A percentile compares a stretch with the other conserved stretches of the same genome.
phyloP scores from a whole-genome alignment of 2,329 filamentous ascomycete species.

The Immersiporthe knoxdaviesiana region DNA sequence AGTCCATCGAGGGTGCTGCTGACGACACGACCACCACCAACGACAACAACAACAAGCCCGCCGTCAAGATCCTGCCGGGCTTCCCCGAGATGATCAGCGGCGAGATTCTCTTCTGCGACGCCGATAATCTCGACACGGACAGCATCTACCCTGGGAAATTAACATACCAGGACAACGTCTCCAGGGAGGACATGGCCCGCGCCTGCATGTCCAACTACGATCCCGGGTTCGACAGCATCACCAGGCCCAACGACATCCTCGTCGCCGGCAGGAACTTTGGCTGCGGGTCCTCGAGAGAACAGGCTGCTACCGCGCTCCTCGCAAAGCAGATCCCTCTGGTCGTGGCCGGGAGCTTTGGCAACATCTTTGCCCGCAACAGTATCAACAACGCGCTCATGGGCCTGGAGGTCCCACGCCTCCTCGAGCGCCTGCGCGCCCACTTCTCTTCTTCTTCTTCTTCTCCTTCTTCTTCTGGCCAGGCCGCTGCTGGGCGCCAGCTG shows the following conservation, averaged over 20 bases:
- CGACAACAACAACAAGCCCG: no score
- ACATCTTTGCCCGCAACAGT: slow-evolving; percentile 78
- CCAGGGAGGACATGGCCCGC: slow-evolving; percentile 72
- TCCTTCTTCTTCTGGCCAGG: slow-evolving; percentile 52
- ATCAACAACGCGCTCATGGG: slow-evolving; percentile 81
- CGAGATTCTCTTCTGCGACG: slow-evolving; percentile 87
- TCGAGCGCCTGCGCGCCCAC: slow-evolving; percentile 60
- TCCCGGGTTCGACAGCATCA: slow-evolving; percentile 64
- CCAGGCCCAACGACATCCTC: slow-evolving; percentile 75
- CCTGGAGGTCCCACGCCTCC: slow-evolving; percentile 70
- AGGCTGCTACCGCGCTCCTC: slow-evolving; percentile 85
- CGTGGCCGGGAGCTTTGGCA: slow-evolving; percentile 78
- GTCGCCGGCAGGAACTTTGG: slow-evolving; percentile 91
- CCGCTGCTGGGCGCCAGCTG: slow-evolving; percentile 41
- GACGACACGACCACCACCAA: no score
- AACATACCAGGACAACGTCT: slow-evolving; percentile 87
- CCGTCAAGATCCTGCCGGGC: slow-evolving; percentile 55
- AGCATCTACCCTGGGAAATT: slow-evolving; percentile 87
- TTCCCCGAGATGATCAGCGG: slow-evolving; percentile 84
- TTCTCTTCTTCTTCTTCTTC: neutral
- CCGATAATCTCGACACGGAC: slow-evolving; percentile 85
- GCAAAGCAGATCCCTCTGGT: slow-evolving; percentile 81
- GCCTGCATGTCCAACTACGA: slow-evolving; percentile 98
- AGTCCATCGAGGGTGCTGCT: neutral
- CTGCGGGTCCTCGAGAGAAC: slow-evolving; percentile 80